phyloP scores from a whole-genome alignment of 164 flowering plant genomes.

The Berberis vulgaris region DNA sequence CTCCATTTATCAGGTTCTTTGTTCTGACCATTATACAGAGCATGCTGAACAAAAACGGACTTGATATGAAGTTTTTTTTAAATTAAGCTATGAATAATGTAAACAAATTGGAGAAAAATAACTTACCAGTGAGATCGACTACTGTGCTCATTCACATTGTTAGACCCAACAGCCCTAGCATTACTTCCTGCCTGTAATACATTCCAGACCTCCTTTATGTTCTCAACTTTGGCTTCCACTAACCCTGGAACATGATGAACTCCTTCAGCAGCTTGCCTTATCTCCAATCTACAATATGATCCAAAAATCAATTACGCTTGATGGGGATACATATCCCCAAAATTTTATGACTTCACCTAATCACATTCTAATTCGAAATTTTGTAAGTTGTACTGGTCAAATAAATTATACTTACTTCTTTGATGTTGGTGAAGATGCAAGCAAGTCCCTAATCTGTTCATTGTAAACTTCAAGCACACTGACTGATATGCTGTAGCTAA shows the following conservation, averaged over 20 bases:
- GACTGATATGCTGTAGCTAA: constrained; percentile 54
- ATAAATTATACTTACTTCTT: constrained; percentile 43
- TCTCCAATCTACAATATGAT: constrained; percentile 52
- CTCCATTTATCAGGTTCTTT: constrained; percentile 67
- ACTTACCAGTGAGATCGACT: constrained; percentile 84
- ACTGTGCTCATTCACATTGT: constrained; percentile 8
- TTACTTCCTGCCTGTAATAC: constrained; percentile 75
- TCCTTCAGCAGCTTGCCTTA: constrained; percentile 81
- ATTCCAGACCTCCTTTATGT: constrained; percentile 63
- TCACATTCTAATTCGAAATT: too few relatives aligned
- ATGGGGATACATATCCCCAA: background rate
- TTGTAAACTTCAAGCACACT: constrained; percentile 93
- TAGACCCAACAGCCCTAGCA: constrained; percentile 71
- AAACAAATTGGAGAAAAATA: background rate
- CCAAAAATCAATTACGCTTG: background rate
- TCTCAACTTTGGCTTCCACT: constrained; percentile 71
- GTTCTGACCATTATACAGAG: constrained; percentile 67
- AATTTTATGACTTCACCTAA: background rate
- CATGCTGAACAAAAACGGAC: constrained; percentile 39
- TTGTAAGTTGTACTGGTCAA: too few relatives aligned
- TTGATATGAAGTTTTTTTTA: background rate
- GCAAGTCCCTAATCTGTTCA: constrained; percentile 83
- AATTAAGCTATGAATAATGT: background rate
- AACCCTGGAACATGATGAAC: constrained; percentile 79
- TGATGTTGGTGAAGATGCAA: constrained; percentile 53